phyloP scores from a whole-genome alignment of 2,329 filamentous ascomycete species.

The Penicillium glabrum region DNA sequence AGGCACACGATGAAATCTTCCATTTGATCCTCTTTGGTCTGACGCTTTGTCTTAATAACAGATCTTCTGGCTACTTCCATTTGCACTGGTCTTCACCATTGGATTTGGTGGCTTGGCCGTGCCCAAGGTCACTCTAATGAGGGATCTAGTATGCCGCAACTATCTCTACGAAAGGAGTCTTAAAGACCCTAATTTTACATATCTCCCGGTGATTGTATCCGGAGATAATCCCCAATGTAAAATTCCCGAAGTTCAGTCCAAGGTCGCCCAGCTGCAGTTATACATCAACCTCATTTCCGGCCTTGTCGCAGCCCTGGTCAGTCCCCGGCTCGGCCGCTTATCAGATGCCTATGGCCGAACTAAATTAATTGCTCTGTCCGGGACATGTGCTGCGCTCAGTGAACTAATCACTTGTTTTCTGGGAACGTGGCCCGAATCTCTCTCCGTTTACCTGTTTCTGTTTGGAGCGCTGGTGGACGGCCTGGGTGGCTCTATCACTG shows the following conservation, averaged over 20 bases:
- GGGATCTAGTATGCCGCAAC: conserved; percentile 77
- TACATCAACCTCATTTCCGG: conserved; percentile 74
- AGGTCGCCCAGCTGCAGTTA: conserved; percentile 75
- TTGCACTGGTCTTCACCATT: conserved; percentile 77
- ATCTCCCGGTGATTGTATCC: conserved; percentile 66
- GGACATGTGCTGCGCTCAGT: conserved; percentile 69
- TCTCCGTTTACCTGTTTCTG: conserved; percentile 78
- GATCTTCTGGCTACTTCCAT: conserved; percentile 81
- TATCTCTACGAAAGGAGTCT: conserved; percentile 71
- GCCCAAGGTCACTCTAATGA: conserved; percentile 82
- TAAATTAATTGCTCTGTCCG: conserved; percentile 69
- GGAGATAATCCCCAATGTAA: conserved; percentile 76
- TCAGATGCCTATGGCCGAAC: conserved; percentile 86
- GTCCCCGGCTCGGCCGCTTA: conserved; percentile 78
- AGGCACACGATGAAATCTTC: neutral
- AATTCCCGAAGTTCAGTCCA: conserved; percentile 73
- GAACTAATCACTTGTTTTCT: conserved; percentile 79
- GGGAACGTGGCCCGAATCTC: conserved; percentile 68
- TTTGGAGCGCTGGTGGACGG: conserved; percentile 78
- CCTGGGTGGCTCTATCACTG: conserved; percentile 82
- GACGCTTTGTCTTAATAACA: conserved; percentile 29
- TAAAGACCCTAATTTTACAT: conserved; percentile 58
- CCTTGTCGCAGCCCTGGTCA: conserved; percentile 73
- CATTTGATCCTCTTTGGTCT: neutral
- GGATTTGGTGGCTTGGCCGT: conserved; percentile 85